Evolutionary conservation across 495 filamentous ascomycete species (phyloP).

Genomic region (Penicillium crystallinum): DNA sequence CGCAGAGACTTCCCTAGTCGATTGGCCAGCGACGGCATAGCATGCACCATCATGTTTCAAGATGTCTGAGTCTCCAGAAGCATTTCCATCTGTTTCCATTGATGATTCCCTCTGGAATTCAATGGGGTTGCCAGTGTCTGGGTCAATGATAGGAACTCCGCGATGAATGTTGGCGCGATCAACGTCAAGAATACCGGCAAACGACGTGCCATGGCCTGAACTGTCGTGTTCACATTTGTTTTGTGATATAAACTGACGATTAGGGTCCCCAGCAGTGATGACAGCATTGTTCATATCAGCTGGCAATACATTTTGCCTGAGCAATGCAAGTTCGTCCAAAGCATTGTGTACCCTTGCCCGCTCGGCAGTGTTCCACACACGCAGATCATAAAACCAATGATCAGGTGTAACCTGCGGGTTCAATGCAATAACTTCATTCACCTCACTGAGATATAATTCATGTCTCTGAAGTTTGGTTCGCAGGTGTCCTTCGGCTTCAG

Average conservation of each 20-base stretch:
- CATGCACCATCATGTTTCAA: not conserved
- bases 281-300: not conserved
- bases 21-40: not conserved
- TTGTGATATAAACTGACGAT: no score
- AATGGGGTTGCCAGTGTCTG: not conserved
- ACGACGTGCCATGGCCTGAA: not conserved
- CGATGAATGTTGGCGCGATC: not conserved
- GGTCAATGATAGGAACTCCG: not conserved
- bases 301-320: not conserved
- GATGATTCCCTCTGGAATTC: not conserved
- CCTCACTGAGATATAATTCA: not conserved
- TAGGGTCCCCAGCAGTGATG: not conserved
- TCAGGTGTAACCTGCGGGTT: not conserved
- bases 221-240: not conserved
- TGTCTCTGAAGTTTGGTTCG: not conserved
- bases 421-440: not conserved
- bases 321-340: not conserved
- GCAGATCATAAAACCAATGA: not conserved
- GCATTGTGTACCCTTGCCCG: not conserved
- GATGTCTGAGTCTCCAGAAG: not conserved
- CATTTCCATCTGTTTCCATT: not conserved
- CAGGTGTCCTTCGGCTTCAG: not conserved
- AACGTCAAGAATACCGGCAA: not conserved
- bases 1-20: not conserved
- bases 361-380: not conserved